Evolutionary conservation across 2,329 filamentous ascomycete species (phyloP).

Genomic region (Verruconis gallopava): DNA sequence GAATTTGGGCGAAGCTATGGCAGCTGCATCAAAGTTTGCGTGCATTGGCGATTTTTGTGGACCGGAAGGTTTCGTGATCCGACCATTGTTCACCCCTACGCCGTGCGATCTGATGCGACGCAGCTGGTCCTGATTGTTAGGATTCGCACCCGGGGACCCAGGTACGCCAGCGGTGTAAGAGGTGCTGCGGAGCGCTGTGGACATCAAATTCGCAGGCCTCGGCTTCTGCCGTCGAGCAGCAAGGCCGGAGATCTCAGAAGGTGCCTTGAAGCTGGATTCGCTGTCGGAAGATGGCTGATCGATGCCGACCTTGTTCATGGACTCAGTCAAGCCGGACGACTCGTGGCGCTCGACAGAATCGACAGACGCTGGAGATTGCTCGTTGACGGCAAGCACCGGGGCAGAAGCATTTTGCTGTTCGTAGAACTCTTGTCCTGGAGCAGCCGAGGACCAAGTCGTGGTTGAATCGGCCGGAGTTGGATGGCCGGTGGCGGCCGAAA

Average conservation of each 20-base stretch:
- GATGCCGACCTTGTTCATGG: constrained; percentile 26
- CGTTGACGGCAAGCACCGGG: background rate
- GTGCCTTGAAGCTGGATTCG: constrained; percentile 10
- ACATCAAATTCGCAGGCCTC: constrained; percentile 27
- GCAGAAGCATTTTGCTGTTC: constrained; percentile 1
- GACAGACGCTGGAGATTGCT: background rate
- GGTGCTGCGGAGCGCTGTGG: constrained; percentile 27
- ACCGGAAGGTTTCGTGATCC: constrained; percentile 35
- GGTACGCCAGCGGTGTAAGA: constrained; percentile 29
- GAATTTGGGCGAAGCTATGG: constrained; percentile 31
- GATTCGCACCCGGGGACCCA: constrained; percentile 22
- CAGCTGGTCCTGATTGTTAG: constrained; percentile 24
- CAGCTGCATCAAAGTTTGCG: constrained; percentile 34
- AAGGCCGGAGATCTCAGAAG: constrained; percentile 22
- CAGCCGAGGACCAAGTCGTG: constrained; percentile 1
- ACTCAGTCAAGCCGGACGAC: constrained; percentile 27
- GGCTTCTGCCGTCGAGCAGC: constrained; percentile 28
- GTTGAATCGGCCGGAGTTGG: constrained; percentile 1
- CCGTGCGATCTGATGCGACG: constrained; percentile 36
- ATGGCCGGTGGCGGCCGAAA: background rate
- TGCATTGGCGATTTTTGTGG: constrained; percentile 36
- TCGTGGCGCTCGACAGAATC: constrained; percentile 5
- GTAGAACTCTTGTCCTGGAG: constrained; percentile 1
- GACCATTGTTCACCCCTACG: constrained; percentile 28
- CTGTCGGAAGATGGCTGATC: constrained; percentile 18